phyloP scores from a whole-genome alignment of 805 yeast genomes.

The Lachancea meyersii region DNA sequence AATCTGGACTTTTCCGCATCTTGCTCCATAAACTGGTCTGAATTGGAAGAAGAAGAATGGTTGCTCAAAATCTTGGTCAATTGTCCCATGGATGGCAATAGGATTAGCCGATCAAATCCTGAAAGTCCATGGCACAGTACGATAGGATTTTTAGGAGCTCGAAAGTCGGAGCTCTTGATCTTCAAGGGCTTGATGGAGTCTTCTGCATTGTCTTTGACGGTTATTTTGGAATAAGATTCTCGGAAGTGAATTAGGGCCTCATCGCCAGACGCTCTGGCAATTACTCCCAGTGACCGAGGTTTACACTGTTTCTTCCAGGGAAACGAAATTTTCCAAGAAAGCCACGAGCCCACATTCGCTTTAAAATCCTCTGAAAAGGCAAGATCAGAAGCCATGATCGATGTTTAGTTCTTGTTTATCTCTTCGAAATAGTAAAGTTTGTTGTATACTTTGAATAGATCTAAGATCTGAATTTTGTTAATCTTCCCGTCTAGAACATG shows the following conservation, averaged over 20 bases:
- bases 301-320: neutral
- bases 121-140: slow-evolving; percentile 82
- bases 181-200: neutral
- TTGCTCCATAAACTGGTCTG: slow-evolving; percentile 19
- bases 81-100: slow-evolving; percentile 39
- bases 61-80: slow-evolving; percentile 22
- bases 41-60: slow-evolving; percentile 15
- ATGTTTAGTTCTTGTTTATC: too few relatives aligned
- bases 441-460: too few relatives aligned
- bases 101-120: slow-evolving; percentile 59
- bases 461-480: too few relatives aligned
- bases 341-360: neutral
- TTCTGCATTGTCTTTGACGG: neutral
- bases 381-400: too few relatives aligned
- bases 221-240: neutral
- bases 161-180: slow-evolving; percentile 33
- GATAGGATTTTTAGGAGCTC: slow-evolving; percentile 63
- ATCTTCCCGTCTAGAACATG: too few relatives aligned
- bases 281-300: neutral
- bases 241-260: neutral
- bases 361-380: too few relatives aligned
- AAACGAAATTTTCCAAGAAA: neutral
- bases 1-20: slow-evolving; percentile 16
- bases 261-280: neutral
- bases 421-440: too few relatives aligned